These are phyloP conservation scores for Eucalyptus dawsonii DNA, from an alignment of 345 rosid genomes.

Conservation along the genomic window DNA sequence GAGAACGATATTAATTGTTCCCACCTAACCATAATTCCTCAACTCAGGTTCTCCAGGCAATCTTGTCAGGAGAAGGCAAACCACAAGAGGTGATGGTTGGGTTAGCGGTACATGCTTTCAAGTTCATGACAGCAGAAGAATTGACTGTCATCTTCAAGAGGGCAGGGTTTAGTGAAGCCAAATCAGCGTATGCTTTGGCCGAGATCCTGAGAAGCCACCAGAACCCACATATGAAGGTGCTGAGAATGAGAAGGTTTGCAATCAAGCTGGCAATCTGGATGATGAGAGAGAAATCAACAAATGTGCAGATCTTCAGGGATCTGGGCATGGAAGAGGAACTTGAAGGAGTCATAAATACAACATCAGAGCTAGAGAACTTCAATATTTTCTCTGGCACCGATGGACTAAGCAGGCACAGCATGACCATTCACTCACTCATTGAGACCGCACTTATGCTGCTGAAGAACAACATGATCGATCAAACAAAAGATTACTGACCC, in stretches of 20 bases:
- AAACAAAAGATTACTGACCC: background rate
- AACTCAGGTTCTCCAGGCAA: slow-evolving; percentile 48
- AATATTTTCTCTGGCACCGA: slow-evolving; percentile 63
- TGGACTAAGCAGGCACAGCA: slow-evolving; percentile 52
- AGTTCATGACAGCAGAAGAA: slow-evolving; percentile 38
- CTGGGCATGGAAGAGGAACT: slow-evolving; percentile 45
- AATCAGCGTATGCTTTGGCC: slow-evolving; percentile 24
- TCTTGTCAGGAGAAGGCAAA: slow-evolving; percentile 44
- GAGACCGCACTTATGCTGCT: slow-evolving; percentile 1
- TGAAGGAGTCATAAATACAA: slow-evolving; percentile 44
- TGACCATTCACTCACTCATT: slow-evolving; percentile 42
- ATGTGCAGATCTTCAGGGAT: slow-evolving; percentile 14
- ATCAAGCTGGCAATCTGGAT: slow-evolving; percentile 65
- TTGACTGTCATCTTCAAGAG: slow-evolving; percentile 9
- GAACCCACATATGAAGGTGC: slow-evolving; percentile 38
- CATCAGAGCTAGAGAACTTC: slow-evolving; percentile 69
- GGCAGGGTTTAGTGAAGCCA: slow-evolving; percentile 27
- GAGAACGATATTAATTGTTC: background rate
- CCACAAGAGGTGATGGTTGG: slow-evolving; percentile 77
- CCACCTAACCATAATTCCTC: background rate
- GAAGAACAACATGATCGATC: background rate
- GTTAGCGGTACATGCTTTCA: slow-evolving; percentile 42
- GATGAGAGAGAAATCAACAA: slow-evolving; percentile 39
- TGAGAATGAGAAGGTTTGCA: slow-evolving; percentile 52
- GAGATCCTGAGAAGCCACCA: slow-evolving; percentile 29